Percentiles rank a stretch among this genome's conserved stretches.
Conservation (phyloP, 306 rosid genomes). For the Cicer bijugum region DNA sequence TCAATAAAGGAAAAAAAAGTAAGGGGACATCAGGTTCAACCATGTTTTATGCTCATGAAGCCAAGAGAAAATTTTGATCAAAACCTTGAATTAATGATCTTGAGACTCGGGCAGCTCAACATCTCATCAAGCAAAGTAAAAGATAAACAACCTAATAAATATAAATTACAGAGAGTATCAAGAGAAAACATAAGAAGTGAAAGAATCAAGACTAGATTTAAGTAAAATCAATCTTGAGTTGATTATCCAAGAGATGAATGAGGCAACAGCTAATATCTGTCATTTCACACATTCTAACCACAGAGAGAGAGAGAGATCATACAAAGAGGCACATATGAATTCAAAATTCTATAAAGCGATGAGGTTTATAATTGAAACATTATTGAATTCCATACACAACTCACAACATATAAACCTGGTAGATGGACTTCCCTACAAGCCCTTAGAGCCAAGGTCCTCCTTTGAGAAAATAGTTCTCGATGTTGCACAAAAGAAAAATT, state of each 20-base stretch:
- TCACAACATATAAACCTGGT: neutral
- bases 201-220: neutral
- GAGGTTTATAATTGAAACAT: neutral
- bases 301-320: neutral
- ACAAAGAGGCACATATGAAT: neutral
- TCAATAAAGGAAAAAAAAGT: neutral
- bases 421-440: neutral
- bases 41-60: conserved; percentile 13
- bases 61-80: neutral
- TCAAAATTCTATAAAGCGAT: neutral
- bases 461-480: neutral
- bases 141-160: neutral
- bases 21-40: neutral
- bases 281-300: neutral
- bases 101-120: neutral
- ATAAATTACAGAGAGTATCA: neutral
- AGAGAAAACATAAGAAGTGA: neutral
- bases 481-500: neutral
- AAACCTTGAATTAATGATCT: conserved; percentile 14
- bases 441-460: neutral
- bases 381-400: neutral
- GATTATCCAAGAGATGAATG: neutral
- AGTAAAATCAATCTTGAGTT: conserved; percentile 1
- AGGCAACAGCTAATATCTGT: neutral
- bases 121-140: neutral